Evolutionary conservation across 2,329 filamentous ascomycete genomes (phyloP), one percentile per base, ranked within the genome.

Genomic region (Xylaria sp.): DNA sequence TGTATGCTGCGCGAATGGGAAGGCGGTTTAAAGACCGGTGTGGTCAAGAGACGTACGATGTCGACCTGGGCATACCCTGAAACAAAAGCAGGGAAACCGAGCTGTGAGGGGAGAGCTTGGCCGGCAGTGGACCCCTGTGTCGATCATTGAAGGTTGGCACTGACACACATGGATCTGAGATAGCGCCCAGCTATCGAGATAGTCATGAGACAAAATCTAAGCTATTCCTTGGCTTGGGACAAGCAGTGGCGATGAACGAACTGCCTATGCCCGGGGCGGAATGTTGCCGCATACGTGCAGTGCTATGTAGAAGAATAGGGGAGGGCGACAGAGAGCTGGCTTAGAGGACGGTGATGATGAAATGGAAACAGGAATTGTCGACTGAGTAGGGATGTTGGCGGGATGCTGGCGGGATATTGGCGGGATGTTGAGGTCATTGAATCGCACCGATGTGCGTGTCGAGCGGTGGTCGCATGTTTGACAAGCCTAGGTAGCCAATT

Each of bases 141-240:
- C 48, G 61, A 66, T 66, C 63, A 53, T 52, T 20, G 41, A 48
- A 53, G 52, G 54, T 54, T 55, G 56, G 54, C 44, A 52, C 29
- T 42, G 54, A 26, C 38, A 26, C 20, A 39, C 42, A 46, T 42
- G 48, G 48, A 56, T 54, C 46, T 52, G 46, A 44, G 53, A 56
- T 61, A 45, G 56, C 48, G 54, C 48, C n/a, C 43, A 52, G 40
- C 53, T 48, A 56, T 52, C 41, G 51, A 57, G 42, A 46, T 56
- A 51, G 50, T 39, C 53, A 56, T 53, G 37, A 54, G 52, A 51
- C 47, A 18, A 44, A 26, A 22, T 19, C 13, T 22, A 13, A 22
- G 24, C 21, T 21, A 11, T 22, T 16, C 24, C 34, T 29, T 45
- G 52, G 45, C 57, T 44, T 17, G 16, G n/a, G 56, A 52, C 18